Conservation (phyloP, 192 early-diverging fungal genomes). For the Ambispora gerdemannii region DNA sequence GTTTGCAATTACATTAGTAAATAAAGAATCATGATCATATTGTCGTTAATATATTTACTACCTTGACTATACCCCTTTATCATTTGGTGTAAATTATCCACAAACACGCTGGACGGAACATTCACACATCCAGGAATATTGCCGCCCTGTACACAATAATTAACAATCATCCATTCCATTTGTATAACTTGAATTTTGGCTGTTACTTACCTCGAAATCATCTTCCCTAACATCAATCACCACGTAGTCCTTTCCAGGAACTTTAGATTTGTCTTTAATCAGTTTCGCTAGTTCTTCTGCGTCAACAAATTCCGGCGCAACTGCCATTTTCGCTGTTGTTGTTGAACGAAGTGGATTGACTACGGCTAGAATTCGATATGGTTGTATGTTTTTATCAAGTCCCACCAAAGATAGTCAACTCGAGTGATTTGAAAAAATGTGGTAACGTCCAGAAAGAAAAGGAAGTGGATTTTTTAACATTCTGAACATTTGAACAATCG, state of each 20-base stretch:
- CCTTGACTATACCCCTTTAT: slow-evolving; percentile 48
- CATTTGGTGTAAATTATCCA: slow-evolving; percentile 40
- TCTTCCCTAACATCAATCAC: slow-evolving; percentile 72
- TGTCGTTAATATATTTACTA: neutral
- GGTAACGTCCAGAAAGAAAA: no score
- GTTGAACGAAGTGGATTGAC: no score
- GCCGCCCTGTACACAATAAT: slow-evolving; percentile 56
- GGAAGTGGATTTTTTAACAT: no score
- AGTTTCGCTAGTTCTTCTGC: slow-evolving; percentile 49
- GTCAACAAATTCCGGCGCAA: neutral
- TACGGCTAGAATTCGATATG: no score
- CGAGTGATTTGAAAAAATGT: no score
- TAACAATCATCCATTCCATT: no score
- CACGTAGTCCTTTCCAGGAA: slow-evolving; percentile 65
- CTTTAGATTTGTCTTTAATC: slow-evolving; percentile 54
- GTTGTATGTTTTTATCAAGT: no score
- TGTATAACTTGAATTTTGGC: no score
- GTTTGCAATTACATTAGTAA: neutral
- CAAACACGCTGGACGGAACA: slow-evolving; percentile 64
- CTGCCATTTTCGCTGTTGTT: slow-evolving; percentile 12
- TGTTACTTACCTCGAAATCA: slow-evolving; percentile 56
- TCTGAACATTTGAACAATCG: no score
- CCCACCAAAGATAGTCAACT: no score
- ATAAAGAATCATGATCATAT: neutral
- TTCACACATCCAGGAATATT: slow-evolving; percentile 79